Evolutionary conservation across 2,329 filamentous ascomycete species (phyloP).

Genomic region (Metarhizium brunneum): DNA sequence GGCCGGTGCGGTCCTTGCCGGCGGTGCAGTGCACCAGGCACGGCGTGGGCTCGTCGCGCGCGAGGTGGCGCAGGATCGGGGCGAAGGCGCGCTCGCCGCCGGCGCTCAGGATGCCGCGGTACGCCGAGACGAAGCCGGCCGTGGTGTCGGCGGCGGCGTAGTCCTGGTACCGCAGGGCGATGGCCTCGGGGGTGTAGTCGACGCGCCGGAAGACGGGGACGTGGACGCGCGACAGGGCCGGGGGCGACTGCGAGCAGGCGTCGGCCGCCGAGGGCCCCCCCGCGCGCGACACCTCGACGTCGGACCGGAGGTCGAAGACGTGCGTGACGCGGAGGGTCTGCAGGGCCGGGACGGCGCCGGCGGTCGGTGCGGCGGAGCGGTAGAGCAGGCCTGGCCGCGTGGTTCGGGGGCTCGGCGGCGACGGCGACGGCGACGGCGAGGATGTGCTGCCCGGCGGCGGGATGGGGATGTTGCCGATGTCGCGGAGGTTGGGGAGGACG

Average conservation of each 20-base stretch:
- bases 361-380: slow-evolving; percentile 56
- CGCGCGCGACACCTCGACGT: slow-evolving; percentile 44
- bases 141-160: slow-evolving; percentile 44
- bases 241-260: slow-evolving; percentile 1
- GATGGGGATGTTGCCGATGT: slow-evolving; percentile 52
- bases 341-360: slow-evolving; percentile 42
- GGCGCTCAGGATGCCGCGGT: slow-evolving; percentile 48
- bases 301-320: slow-evolving; percentile 61
- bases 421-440: slow-evolving; percentile 28
- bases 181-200: slow-evolving; percentile 52
- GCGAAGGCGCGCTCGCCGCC: slow-evolving; percentile 40
- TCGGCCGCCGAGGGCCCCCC: slow-evolving; percentile 17
- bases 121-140: slow-evolving; percentile 54
- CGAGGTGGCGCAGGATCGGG: slow-evolving; percentile 45
- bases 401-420: slow-evolving; percentile 38
- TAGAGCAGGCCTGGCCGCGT: slow-evolving; percentile 51
- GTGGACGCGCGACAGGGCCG: slow-evolving; percentile 37
- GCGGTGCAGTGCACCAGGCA: slow-evolving; percentile 65
- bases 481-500: slow-evolving; percentile 58
- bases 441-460: slow-evolving; percentile 14
- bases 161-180: slow-evolving; percentile 50
- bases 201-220: slow-evolving; percentile 54
- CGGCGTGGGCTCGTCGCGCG: slow-evolving; percentile 32
- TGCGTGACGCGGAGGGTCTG: slow-evolving; percentile 48
- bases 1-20: slow-evolving; percentile 69